Conservation (phyloP, 805 yeast species). For the Teunomyces pallodes region DNA sequence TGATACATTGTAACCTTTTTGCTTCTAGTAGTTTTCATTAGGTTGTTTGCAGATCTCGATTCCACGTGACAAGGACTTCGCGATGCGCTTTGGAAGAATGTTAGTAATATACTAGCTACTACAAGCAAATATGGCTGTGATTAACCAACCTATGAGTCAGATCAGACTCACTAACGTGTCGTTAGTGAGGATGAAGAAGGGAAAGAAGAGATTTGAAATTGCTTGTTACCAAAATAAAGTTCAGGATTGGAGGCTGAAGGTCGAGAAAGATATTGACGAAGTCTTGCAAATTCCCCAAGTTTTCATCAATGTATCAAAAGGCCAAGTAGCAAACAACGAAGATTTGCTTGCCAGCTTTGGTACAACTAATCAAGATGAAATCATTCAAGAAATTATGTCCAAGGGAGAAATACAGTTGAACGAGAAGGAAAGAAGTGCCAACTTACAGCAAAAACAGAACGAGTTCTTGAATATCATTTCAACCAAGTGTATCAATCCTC, state of each 20-base stretch:
- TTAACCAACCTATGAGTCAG: slow-evolving; percentile 86
- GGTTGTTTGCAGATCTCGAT: not conserved
- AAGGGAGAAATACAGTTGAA: slow-evolving; percentile 95
- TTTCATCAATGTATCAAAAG: slow-evolving; percentile 88
- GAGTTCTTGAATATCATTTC: slow-evolving; percentile 82
- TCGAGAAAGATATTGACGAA: slow-evolving; percentile 92
- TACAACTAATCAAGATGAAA: slow-evolving; percentile 68
- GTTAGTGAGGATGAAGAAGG: slow-evolving; percentile 84
- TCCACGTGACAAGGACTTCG: not conserved
- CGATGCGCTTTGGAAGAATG: not conserved
- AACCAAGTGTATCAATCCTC: slow-evolving; percentile 89
- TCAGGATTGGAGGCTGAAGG: slow-evolving; percentile 86
- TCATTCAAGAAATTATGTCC: slow-evolving; percentile 75
- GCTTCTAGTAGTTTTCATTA: not conserved
- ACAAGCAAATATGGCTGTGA: slow-evolving; percentile 37
- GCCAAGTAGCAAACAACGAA: slow-evolving; percentile 86
- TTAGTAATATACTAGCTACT: not conserved
- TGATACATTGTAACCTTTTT: not conserved
- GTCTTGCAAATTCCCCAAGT: slow-evolving; percentile 96
- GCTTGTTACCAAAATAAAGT: slow-evolving; percentile 97
- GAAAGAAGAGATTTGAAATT: slow-evolving; percentile 86
- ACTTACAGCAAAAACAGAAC: slow-evolving; percentile 68
- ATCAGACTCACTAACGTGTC: slow-evolving; percentile 93
- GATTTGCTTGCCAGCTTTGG: slow-evolving; percentile 75
- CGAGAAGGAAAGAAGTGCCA: slow-evolving; percentile 85